Conservation (phyloP, 192 early-diverging fungal species). For the Backusella morwellensis region DNA sequence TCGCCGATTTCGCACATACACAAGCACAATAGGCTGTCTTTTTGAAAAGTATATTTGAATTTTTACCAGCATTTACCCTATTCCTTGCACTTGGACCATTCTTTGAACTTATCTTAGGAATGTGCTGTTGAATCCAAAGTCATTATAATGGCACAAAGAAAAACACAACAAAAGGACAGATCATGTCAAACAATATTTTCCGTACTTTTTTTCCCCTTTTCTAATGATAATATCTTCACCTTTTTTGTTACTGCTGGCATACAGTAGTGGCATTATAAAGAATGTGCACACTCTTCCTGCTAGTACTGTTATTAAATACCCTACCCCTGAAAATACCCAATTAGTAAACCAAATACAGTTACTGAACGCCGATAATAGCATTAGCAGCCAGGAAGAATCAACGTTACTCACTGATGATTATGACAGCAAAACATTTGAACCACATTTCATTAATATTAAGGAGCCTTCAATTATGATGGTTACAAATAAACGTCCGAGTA, state of each 20-base stretch:
- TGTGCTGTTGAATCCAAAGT: not conserved
- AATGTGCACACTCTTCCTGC: not conserved
- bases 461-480: not conserved
- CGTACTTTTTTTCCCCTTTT: not conserved
- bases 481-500: not conserved
- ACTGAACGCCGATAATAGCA: not conserved
- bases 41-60: not conserved
- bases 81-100: not conserved
- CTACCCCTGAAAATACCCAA: not conserved
- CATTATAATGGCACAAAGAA: not conserved
- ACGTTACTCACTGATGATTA: not conserved
- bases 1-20: not conserved
- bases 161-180: not conserved
- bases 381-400: not conserved
- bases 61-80: not conserved
- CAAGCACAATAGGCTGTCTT: not conserved
- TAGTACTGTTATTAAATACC: not conserved
- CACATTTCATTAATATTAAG: not conserved
- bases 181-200: not conserved
- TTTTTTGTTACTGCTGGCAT: not conserved
- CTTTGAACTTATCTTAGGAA: not conserved
- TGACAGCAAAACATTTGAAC: not conserved
- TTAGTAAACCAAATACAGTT: not conserved
- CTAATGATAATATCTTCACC: not conserved
- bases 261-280: not conserved